Evolutionary conservation across 2,329 filamentous ascomycete genomes (phyloP).

Genomic region (Akanthomyces uredinophilus): DNA sequence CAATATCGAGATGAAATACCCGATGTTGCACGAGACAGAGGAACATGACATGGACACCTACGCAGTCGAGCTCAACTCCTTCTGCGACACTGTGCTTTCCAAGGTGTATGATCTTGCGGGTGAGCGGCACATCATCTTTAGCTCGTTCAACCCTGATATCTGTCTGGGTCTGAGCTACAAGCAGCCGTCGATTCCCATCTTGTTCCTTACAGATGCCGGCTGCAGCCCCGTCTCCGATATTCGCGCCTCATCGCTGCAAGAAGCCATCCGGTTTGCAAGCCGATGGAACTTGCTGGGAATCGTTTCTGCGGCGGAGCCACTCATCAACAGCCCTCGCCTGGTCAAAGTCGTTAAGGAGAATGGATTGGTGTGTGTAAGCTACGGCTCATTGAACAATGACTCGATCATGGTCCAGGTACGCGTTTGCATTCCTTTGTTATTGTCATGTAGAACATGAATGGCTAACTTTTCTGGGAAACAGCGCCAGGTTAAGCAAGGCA

Average conservation of each 20-base stretch:
- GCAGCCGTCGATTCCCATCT: conserved; percentile 90
- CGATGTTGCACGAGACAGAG: conserved; percentile 93
- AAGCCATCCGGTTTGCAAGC: conserved; percentile 89
- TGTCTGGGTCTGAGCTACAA: conserved; percentile 94
- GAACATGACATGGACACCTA: conserved; percentile 97
- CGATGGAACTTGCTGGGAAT: conserved; percentile 93
- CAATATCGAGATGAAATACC: conserved; percentile 99
- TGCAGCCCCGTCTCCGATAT: conserved; percentile 79
- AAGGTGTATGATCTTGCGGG: conserved; percentile 84
- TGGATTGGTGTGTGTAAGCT: conserved; percentile 89
- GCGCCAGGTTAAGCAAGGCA: conserved; percentile 89
- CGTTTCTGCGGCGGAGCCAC: conserved; percentile 79
- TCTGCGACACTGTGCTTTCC: conserved; percentile 85
- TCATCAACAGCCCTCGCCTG: conserved; percentile 82
- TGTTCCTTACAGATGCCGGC: conserved; percentile 90
- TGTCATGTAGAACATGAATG: background rate
- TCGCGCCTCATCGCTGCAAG: conserved; percentile 83
- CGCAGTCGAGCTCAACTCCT: conserved; percentile 91
- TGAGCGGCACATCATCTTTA: conserved; percentile 91
- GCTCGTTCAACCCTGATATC: conserved; percentile 94
- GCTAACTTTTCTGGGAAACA: conserved; percentile 29
- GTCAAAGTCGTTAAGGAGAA: conserved; percentile 92
- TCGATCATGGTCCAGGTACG: conserved; percentile 74
- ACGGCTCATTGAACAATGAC: conserved; percentile 88
- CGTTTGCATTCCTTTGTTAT: background rate